Percentiles rank a stretch among this genome's conserved stretches.
Evolutionary conservation across 2,329 filamentous ascomycete genomes (phyloP).

Genomic region (Falciphora oryzae): DNA sequence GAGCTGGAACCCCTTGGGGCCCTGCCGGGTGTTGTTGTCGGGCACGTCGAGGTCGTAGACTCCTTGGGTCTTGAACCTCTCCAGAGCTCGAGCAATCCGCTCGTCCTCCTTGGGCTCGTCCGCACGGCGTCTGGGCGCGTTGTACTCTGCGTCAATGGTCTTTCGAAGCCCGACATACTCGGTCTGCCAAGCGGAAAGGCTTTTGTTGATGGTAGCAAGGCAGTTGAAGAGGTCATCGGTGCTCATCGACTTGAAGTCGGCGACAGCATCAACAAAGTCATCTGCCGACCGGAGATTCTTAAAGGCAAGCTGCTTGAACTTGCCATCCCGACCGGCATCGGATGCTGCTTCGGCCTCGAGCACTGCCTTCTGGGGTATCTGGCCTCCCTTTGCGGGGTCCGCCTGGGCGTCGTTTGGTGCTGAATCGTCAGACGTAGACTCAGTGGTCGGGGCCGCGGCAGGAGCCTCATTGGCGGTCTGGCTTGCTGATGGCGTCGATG

Average conservation of each 20-base stretch:
- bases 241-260: slow-evolving; percentile 44
- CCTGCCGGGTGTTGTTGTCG: slow-evolving; percentile 34
- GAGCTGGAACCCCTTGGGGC: slow-evolving; percentile 16
- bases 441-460: neutral
- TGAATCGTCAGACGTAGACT: neutral
- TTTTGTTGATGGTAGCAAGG: slow-evolving; percentile 38
- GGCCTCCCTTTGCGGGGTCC: neutral
- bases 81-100: slow-evolving; percentile 35
- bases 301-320: slow-evolving; percentile 26
- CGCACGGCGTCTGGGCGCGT: slow-evolving; percentile 45
- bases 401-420: neutral
- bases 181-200: slow-evolving; percentile 45
- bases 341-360: neutral
- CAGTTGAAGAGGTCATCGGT: slow-evolving; percentile 39
- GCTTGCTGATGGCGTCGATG: neutral
- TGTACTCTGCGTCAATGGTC: slow-evolving; percentile 52
- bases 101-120: slow-evolving; percentile 29
- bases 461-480: neutral
- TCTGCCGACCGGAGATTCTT: slow-evolving; percentile 45
- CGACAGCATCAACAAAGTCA: slow-evolving; percentile 41
- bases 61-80: slow-evolving; percentile 21
- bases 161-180: slow-evolving; percentile 47
- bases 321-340: neutral
- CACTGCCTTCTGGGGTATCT: neutral
- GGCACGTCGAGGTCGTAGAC: slow-evolving; percentile 23